These are phyloP conservation scores for Coniella vitis DNA, from an alignment of 2,329 filamentous ascomycete genomes.

Conservation along the genomic window DNA sequence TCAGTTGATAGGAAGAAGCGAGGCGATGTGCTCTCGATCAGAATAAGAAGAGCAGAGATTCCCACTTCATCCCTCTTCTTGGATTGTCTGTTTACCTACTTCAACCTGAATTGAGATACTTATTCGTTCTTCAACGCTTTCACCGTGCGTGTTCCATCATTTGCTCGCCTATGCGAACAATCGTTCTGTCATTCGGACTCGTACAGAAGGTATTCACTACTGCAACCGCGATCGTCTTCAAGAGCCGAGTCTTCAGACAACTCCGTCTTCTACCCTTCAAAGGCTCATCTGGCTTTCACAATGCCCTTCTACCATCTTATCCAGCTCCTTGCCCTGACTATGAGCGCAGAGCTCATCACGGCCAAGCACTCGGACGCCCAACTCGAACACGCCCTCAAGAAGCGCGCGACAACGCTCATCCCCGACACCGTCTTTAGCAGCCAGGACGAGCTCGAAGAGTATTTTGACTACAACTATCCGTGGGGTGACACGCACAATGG, in stretches of 20 bases:
- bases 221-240: no score
- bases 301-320: constrained; percentile 5
- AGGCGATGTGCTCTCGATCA: no score
- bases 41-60: no score
- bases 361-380: constrained; percentile 6
- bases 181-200: no score
- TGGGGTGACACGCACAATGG: constrained; percentile 51
- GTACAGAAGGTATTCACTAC: no score
- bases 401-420: constrained; percentile 26
- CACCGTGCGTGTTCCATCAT: no score
- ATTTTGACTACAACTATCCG: constrained; percentile 46
- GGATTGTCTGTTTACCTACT: not conserved
- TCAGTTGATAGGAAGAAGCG: no score
- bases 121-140: no score
- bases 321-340: constrained; percentile 1
- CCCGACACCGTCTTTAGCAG: constrained; percentile 30
- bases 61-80: no score
- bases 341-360: constrained; percentile 6
- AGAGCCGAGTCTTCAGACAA: no score
- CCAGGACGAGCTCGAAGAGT: constrained; percentile 26
- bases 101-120: not conserved
- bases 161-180: no score
- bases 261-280: no score
- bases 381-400: constrained; percentile 12
- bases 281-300: not conserved